Evolutionary conservation across 1,284 basidiomycete genomes (phyloP).

Genomic region (Lentinula novae-zelandiae): DNA sequence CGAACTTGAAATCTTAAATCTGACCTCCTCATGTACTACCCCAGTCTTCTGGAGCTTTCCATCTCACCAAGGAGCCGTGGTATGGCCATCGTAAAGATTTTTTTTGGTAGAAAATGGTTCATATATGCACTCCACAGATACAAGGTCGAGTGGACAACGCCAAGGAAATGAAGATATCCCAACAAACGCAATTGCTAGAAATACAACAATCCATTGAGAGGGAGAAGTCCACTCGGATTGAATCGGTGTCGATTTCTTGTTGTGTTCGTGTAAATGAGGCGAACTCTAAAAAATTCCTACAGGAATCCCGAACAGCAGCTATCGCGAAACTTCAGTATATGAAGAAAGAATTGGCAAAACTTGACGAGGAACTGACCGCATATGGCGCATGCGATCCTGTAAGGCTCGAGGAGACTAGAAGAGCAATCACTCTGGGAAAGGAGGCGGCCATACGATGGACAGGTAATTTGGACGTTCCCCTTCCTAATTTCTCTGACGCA

Average conservation of each 20-base stretch:
- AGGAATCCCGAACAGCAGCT: slow-evolving; percentile 54
- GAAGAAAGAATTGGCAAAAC: slow-evolving; percentile 50
- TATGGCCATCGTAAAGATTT: slow-evolving; percentile 28
- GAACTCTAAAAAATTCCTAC: slow-evolving; percentile 4
- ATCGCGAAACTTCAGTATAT: slow-evolving; percentile 48
- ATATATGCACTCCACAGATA: slow-evolving; percentile 37
- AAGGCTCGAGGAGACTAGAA: slow-evolving; percentile 71
- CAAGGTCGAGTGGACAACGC: slow-evolving; percentile 56
- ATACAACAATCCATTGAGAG: slow-evolving; percentile 40
- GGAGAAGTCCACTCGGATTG: slow-evolving; percentile 56
- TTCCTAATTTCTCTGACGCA: not conserved
- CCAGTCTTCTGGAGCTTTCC: slow-evolving; percentile 93
- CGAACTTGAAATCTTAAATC: not conserved
- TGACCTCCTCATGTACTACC: slow-evolving; percentile 15
- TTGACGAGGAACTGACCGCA: slow-evolving; percentile 66
- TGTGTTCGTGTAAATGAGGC: not conserved
- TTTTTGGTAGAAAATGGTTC: not conserved
- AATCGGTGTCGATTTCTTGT: slow-evolving; percentile 51
- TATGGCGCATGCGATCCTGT: slow-evolving; percentile 83
- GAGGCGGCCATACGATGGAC: slow-evolving; percentile 85
- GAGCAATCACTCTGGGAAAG: slow-evolving; percentile 68
- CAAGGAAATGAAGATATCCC: slow-evolving; percentile 42
- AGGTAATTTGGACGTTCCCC: slow-evolving; percentile 40
- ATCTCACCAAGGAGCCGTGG: slow-evolving; percentile 76
- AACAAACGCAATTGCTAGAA: slow-evolving; percentile 48